These are phyloP conservation scores for Colletotrichum paranaense DNA, from an alignment of 2,329 filamentous ascomycete genomes.

Conservation along the genomic window DNA sequence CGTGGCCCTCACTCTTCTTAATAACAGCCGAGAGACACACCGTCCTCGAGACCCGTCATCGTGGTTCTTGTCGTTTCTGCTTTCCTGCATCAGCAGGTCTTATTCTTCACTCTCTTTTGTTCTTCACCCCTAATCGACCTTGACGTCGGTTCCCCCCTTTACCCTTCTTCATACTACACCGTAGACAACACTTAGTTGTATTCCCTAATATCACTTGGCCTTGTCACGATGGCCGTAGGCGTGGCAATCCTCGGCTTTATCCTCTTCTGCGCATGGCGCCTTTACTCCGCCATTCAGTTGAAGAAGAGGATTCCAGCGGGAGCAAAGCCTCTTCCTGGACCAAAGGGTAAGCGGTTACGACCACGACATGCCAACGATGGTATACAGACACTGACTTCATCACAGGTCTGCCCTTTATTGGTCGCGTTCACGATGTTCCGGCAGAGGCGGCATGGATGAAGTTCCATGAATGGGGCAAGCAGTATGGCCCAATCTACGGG, in stretches of 20 bases:
- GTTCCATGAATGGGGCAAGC: conserved; percentile 59
- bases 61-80: conserved; percentile 12
- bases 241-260: conserved; percentile 32
- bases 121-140: conserved; percentile 13
- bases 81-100: conserved; percentile 24
- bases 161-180: not conserved
- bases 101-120: conserved; percentile 18
- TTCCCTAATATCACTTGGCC: conserved; percentile 4
- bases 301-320: conserved; percentile 42
- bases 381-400: conserved; percentile 7
- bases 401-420: conserved; percentile 55
- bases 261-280: conserved; percentile 31
- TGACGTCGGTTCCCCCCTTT: not conserved
- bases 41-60: conserved; percentile 18
- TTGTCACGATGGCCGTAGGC: conserved; percentile 26
- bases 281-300: conserved; percentile 25
- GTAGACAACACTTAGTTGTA: not conserved
- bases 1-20: conserved; percentile 31
- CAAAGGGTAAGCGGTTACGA: conserved; percentile 38
- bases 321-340: conserved; percentile 43
- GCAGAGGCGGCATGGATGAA: conserved; percentile 55
- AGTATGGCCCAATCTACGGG: conserved; percentile 59
- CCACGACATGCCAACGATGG: not conserved
- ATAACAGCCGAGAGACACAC: conserved; percentile 30
- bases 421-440: conserved; percentile 58